phyloP scores from a whole-genome alignment of 805 yeast species.

The Torulaspora gathmanii region DNA sequence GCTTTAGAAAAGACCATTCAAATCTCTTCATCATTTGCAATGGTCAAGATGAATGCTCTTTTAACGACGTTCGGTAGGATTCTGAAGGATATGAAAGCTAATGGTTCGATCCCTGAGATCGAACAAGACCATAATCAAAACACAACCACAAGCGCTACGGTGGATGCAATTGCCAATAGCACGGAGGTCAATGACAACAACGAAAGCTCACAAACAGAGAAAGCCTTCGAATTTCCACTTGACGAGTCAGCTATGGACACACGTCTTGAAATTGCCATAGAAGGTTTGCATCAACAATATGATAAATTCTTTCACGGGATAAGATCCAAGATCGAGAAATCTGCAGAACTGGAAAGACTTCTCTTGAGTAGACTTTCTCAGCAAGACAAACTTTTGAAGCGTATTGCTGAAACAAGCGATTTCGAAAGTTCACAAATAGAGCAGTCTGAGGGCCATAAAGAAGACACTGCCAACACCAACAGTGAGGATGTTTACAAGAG shows the following conservation, averaged over 20 bases:
- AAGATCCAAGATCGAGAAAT: slow-evolving; percentile 19
- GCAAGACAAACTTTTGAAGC: slow-evolving; percentile 20
- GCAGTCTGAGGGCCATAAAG: neutral
- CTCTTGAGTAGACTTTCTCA: slow-evolving; percentile 22
- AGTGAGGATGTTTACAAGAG: slow-evolving; percentile 10
- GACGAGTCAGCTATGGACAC: slow-evolving; percentile 21
- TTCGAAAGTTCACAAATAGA: neutral
- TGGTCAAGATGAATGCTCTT: slow-evolving; percentile 31
- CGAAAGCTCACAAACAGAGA: neutral
- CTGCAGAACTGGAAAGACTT: slow-evolving; percentile 18
- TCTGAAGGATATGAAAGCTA: slow-evolving; percentile 9
- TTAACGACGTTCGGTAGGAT: slow-evolving; percentile 18
- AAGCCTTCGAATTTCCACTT: neutral
- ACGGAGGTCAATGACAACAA: slow-evolving; percentile 14
- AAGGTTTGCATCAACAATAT: slow-evolving; percentile 30
- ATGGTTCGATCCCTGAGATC: neutral
- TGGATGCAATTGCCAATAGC: slow-evolving; percentile 21
- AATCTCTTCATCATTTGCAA: slow-evolving; percentile 25
- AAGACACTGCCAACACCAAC: slow-evolving; percentile 1
- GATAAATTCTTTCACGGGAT: slow-evolving; percentile 29
- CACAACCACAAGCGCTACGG: neutral
- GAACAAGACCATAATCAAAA: neutral
- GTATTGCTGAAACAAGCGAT: slow-evolving; percentile 2
- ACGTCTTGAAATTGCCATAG: slow-evolving; percentile 27
- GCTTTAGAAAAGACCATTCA: slow-evolving; percentile 21